These are phyloP conservation scores for Rhodotorula sp. DNA, from an alignment of 1,284 basidiomycete species.

Conservation along the genomic window DNA sequence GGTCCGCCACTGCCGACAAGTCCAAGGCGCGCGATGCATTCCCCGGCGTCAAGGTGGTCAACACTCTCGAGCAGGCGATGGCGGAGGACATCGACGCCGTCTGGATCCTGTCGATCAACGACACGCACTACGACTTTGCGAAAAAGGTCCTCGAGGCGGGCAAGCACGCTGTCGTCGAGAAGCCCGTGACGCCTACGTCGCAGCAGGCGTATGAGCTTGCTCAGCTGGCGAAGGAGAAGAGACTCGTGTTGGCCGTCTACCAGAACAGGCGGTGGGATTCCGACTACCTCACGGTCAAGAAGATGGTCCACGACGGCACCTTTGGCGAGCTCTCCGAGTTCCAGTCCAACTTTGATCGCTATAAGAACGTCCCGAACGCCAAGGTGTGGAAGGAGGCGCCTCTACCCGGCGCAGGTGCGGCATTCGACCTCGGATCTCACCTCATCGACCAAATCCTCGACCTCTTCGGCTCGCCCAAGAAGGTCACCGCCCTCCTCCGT, in stretches of 20 bases:
- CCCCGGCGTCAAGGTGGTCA: conserved; percentile 35
- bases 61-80: conserved; percentile 31
- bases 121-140: conserved; percentile 67
- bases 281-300: conserved; percentile 72
- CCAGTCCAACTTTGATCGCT: conserved; percentile 70
- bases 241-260: conserved; percentile 60
- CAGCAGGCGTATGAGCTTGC: conserved; percentile 67
- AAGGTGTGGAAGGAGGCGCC: conserved; percentile 54
- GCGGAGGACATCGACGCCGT: conserved; percentile 53
- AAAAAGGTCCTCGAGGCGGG: conserved; percentile 64
- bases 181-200: conserved; percentile 70
- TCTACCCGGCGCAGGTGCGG: conserved; percentile 27
- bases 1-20: conserved; percentile 39
- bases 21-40: conserved; percentile 38
- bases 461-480: conserved; percentile 72
- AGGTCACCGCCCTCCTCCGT: conserved; percentile 66
- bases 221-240: conserved; percentile 63
- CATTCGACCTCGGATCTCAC: conserved; percentile 53
- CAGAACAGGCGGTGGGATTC: conserved; percentile 79
- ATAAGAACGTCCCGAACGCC: conserved; percentile 63
- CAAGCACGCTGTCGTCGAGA: conserved; percentile 78
- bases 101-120: conserved; percentile 73
- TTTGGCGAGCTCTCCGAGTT: conserved; percentile 69
- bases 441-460: conserved; percentile 71
- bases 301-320: conserved; percentile 57